These are phyloP conservation scores for Papiliotrema flavescens DNA, from an alignment of 1,284 basidiomycete genomes.

Conservation along the genomic window DNA sequence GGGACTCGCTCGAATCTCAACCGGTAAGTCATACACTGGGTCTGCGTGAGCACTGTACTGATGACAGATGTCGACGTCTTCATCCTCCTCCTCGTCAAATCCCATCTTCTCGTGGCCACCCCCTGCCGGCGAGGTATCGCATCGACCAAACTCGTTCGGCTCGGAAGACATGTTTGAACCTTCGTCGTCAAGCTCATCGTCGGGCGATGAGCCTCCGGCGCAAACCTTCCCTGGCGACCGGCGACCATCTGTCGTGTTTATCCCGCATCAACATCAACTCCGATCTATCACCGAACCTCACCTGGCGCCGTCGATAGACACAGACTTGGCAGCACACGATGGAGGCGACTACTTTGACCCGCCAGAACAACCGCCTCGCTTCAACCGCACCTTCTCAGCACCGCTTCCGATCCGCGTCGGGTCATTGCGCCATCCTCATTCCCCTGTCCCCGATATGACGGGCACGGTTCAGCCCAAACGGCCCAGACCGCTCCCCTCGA, in stretches of 20 bases:
- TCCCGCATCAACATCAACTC: slow-evolving; percentile 6
- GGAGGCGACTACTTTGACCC: slow-evolving; percentile 13
- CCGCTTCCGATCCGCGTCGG: slow-evolving; percentile 32
- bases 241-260: slow-evolving; percentile 6
- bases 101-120: slow-evolving; percentile 28
- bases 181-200: slow-evolving; percentile 13
- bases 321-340: slow-evolving; percentile 12
- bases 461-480: not conserved
- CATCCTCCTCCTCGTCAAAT: slow-evolving; percentile 33
- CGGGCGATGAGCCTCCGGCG: slow-evolving; percentile 10
- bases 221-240: not conserved
- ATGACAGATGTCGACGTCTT: slow-evolving; percentile 29
- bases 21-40: not conserved
- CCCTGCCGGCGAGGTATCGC: not conserved
- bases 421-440: slow-evolving; percentile 29
- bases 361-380: slow-evolving; percentile 7
- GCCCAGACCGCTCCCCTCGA: not conserved
- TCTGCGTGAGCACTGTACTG: too few relatives aligned
- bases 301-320: slow-evolving; percentile 14
- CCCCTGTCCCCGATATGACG: slow-evolving; percentile 11
- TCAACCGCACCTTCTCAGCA: slow-evolving; percentile 34
- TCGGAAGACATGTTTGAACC: slow-evolving; percentile 32
- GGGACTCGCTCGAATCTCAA: not conserved
- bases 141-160: slow-evolving; percentile 36
- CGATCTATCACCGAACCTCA: slow-evolving; percentile 19